Conservation (phyloP, 2,329 filamentous ascomycete species). For the Phaeosphaeria sp. region DNA sequence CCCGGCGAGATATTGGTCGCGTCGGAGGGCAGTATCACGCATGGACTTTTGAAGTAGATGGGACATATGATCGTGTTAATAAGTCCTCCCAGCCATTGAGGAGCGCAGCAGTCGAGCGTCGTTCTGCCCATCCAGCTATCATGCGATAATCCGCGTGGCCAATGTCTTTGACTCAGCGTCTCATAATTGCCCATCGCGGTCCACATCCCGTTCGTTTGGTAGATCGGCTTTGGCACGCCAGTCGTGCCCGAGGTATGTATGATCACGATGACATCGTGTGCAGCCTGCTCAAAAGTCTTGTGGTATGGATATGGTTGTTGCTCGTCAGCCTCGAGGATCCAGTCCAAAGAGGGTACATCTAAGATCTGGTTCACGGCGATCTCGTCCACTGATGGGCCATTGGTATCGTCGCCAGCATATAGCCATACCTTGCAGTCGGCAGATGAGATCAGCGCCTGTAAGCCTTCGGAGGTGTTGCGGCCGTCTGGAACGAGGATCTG, state of each 20-base stretch:
- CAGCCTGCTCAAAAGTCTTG: constrained; percentile 20
- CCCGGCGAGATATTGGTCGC: constrained; percentile 3
- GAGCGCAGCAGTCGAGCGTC: constrained; percentile 16
- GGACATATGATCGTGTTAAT: constrained; percentile 11
- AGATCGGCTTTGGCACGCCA: constrained; percentile 14
- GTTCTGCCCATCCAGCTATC: constrained; percentile 19
- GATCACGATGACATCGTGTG: constrained; percentile 19
- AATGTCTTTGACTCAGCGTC: constrained; percentile 12
- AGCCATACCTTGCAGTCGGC: constrained; percentile 21
- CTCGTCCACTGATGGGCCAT: not conserved
- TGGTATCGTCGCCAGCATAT: constrained; percentile 14
- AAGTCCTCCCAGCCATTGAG: constrained; percentile 26
- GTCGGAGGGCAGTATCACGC: constrained; percentile 15
- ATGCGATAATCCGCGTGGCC: constrained; percentile 19
- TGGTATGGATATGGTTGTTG: constrained; percentile 14
- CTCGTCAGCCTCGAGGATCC: not conserved
- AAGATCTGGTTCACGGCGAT: not conserved
- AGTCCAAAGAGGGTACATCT: not conserved
- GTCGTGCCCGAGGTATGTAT: constrained; percentile 30
- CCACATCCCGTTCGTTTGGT: constrained; percentile 14
- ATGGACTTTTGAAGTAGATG: constrained; percentile 9
- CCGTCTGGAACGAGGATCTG: constrained; percentile 20
- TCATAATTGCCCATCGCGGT: not conserved
- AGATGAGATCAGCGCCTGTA: constrained; percentile 7
- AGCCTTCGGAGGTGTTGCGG: constrained; percentile 13